These are phyloP conservation scores for Flaveria brownii DNA, from an alignment of 129 eudicot species.

Conservation along the genomic window DNA sequence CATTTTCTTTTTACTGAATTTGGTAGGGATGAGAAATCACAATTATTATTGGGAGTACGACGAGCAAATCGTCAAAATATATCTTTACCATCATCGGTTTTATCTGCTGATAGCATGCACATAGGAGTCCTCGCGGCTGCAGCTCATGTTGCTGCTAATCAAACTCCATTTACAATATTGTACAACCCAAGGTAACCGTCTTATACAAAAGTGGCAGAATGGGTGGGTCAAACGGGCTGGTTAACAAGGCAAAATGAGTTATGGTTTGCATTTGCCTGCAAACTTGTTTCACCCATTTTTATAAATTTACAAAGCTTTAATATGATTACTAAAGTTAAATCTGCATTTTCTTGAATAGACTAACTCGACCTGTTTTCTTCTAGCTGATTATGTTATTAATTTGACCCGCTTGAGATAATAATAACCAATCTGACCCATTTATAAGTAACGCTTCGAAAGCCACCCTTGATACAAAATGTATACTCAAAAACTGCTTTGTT, in stretches of 20 bases:
- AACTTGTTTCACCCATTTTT: no score
- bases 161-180: slow-evolving; percentile 81
- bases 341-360: not conserved
- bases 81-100: slow-evolving; percentile 87
- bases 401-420: not conserved
- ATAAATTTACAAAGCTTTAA: not conserved
- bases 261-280: no score
- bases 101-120: slow-evolving; percentile 99
- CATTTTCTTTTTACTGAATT: not conserved
- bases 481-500: not conserved
- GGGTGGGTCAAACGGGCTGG: not conserved
- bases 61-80: slow-evolving; percentile 92
- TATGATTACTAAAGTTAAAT: not conserved
- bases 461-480: not conserved
- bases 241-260: not conserved
- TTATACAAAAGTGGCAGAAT: not conserved
- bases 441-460: not conserved
- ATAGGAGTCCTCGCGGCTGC: slow-evolving; percentile 99
- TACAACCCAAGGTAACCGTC: slow-evolving; percentile 80
- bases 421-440: no score
- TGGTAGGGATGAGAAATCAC: slow-evolving; percentile 85
- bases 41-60: slow-evolving; percentile 81
- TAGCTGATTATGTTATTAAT: not conserved
- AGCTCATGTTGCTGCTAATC: slow-evolving; percentile 93
- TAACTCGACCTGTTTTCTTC: not conserved